phyloP scores from a whole-genome alignment of 805 yeast genomes.

The Ogataea allantospora region DNA sequence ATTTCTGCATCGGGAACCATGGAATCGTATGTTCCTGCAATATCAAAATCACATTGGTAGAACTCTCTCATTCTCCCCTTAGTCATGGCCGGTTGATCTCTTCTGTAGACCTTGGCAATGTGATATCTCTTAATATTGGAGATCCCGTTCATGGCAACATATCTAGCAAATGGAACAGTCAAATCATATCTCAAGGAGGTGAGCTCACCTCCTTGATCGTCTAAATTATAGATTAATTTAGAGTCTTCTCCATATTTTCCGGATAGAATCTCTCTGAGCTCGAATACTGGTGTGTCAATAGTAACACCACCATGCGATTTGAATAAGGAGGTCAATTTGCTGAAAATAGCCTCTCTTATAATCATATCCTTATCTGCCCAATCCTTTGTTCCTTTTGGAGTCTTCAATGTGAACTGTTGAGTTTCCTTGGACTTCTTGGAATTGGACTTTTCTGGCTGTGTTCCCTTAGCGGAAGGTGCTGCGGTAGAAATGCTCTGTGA shows the following conservation, averaged over 20 bases:
- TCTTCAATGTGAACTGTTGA: constrained; percentile 72
- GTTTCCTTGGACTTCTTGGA: constrained; percentile 45
- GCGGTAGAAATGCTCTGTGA: constrained; percentile 9
- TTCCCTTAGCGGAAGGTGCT: constrained; percentile 1
- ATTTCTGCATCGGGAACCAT: constrained; percentile 98
- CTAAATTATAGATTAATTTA: constrained; percentile 89
- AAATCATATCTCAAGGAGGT: constrained; percentile 93
- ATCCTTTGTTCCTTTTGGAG: constrained; percentile 97
- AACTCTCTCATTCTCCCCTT: constrained; percentile 99
- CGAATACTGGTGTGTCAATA: constrained; percentile 97
- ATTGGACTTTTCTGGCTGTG: neutral
- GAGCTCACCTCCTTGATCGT: constrained; percentile 98
- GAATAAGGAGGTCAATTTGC: constrained; percentile 68
- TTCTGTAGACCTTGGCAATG: constrained; percentile 96
- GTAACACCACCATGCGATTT: constrained; percentile 98
- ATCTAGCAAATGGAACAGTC: constrained; percentile 98
- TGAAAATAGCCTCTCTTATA: constrained; percentile 83
- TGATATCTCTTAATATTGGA: constrained; percentile 90
- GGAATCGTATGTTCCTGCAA: constrained; percentile 88
- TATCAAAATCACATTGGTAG: constrained; percentile 97
- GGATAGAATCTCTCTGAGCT: constrained; percentile 88
- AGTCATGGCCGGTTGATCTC: constrained; percentile 99
- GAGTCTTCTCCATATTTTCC: constrained; percentile 99
- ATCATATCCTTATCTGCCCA: constrained; percentile 99
- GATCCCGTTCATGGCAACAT: constrained; percentile 92